A percentile compares a stretch with the other conserved stretches of the same genome.
Evolutionary conservation across 2,329 filamentous ascomycete species (phyloP).

Genomic region (Clarireedia sp.): DNA sequence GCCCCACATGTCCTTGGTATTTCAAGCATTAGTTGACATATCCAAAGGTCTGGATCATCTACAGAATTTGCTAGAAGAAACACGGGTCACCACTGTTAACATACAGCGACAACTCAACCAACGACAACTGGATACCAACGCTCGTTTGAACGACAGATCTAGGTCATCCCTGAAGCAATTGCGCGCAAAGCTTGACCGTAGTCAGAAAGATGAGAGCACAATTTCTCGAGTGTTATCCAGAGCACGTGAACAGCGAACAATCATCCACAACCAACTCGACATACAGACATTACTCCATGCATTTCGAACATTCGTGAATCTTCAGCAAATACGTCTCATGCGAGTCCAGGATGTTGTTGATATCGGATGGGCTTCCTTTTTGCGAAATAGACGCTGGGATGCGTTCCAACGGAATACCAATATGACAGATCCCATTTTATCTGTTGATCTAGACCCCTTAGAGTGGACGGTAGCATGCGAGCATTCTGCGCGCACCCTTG

Average conservation of each 20-base stretch:
- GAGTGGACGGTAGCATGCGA: constrained; percentile 56
- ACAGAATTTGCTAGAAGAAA: constrained; percentile 9
- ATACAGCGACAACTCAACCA: constrained; percentile 8
- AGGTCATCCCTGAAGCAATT: constrained; percentile 11
- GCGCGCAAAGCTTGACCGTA: constrained; percentile 8
- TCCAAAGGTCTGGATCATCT: constrained; percentile 2
- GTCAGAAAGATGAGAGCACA: constrained; percentile 11
- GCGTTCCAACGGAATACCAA: constrained; percentile 14
- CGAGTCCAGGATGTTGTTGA: constrained; percentile 53
- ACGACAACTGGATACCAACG: constrained; percentile 1
- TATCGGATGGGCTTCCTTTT: constrained; percentile 42
- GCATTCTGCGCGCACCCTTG: constrained; percentile 51
- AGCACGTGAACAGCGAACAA: constrained; percentile 20
- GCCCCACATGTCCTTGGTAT: background rate
- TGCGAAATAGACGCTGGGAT: constrained; percentile 32
- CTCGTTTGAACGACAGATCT: constrained; percentile 8
- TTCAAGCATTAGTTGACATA: background rate
- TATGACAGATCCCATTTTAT: constrained; percentile 32
- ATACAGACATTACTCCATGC: constrained; percentile 17
- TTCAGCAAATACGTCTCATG: constrained; percentile 58
- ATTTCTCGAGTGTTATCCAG: constrained; percentile 16
- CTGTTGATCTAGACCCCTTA: constrained; percentile 40
- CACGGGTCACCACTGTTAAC: background rate
- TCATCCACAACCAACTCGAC: constrained; percentile 20
- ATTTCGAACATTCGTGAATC: constrained; percentile 42